Percentiles rank a stretch among this genome's conserved stretches.
Conservation (phyloP, 306 rosid genomes). For the Pyrus communis region DNA sequence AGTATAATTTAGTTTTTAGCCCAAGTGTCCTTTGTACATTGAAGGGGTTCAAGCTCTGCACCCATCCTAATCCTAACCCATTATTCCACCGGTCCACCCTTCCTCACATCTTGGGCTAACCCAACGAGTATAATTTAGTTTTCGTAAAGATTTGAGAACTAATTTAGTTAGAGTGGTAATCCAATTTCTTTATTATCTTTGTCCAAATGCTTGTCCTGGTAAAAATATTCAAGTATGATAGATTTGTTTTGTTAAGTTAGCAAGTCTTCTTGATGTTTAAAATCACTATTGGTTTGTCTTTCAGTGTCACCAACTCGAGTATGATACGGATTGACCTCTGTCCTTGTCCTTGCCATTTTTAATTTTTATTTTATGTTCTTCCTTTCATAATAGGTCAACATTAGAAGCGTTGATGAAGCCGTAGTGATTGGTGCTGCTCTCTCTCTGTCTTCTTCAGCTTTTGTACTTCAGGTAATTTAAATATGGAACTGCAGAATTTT, state of each 20-base stretch:
- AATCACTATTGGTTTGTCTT: not conserved
- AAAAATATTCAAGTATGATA: not conserved
- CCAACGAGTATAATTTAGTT: not conserved
- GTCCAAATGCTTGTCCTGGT: not conserved
- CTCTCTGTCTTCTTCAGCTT: conserved; percentile 94
- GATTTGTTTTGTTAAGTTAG: not conserved
- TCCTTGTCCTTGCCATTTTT: not conserved
- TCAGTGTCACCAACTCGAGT: not conserved
- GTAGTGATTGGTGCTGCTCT: conserved; percentile 98
- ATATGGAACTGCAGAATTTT: not conserved
- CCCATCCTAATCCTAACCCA: not conserved
- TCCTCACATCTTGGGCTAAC: not conserved
- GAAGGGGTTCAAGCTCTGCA: not conserved
- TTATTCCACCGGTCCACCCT: not conserved
- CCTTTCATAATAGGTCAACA: conserved; percentile 60
- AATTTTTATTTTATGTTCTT: not conserved
- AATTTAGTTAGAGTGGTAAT: not conserved
- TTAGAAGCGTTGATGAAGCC: conserved; percentile 97
- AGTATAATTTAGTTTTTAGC: not conserved
- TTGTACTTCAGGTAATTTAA: conserved; percentile 85
- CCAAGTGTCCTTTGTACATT: not conserved
- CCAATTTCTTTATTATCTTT: not conserved
- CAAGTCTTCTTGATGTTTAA: not conserved
- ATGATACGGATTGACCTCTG: not conserved
- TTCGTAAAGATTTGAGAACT: not conserved